Base-by-base conservation (phyloP, 371 early-diverging fungal genomes). In the Mortierella sp. region DNA sequence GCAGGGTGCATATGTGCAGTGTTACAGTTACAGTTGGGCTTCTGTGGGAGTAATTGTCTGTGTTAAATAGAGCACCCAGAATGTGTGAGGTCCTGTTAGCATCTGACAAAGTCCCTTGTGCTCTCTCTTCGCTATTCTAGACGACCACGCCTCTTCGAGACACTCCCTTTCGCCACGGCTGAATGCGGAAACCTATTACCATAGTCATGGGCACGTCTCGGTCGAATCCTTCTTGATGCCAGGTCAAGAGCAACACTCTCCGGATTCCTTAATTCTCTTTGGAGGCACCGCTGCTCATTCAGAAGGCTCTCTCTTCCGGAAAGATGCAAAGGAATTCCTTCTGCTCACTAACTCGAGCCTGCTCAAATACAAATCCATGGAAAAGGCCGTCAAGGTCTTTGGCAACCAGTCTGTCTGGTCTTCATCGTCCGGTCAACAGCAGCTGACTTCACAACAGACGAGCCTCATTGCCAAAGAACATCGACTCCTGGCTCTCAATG, bases 301-400 rank as follows among this genome's bases (percentile, higher is more conserved):
- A 1, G 76, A 74, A 16, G 70, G 69, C 41, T 52, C 61, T 1
- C 60, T 74, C 27, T 74, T 74, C 62, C 69, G 69, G 10, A 74
- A 69, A 39, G 76, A 74, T 18, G 27, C 64, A 2, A 74, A 74
- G 58, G 76, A 74, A 31, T 74, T 69, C 26, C 45, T 74, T 13
- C 48, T 74, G 66, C 50, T 74, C 18, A 74, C 76, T 18, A 74
- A 74, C 54, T 61, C 69, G 0, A 69, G 65, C 16, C 45, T 74
- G 34, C 76, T 74, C 61, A 68, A 69, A 28, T 74, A 69, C 66
- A 74, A 74, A 42, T 43, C 76, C n/a, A 74, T 74, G 76, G 76
- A 74, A 28, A 74, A 74, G 61, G 76, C 76, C 5, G 45, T 65
- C 58, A 74, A 74, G 51, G 65, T 74, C 48, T 74, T 74, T 69